A percentile compares a stretch with the other conserved stretches of the same genome.
Evolutionary conservation across 208 protist species (phyloP).

Genomic region (Herpetomonas muscarum): DNA sequence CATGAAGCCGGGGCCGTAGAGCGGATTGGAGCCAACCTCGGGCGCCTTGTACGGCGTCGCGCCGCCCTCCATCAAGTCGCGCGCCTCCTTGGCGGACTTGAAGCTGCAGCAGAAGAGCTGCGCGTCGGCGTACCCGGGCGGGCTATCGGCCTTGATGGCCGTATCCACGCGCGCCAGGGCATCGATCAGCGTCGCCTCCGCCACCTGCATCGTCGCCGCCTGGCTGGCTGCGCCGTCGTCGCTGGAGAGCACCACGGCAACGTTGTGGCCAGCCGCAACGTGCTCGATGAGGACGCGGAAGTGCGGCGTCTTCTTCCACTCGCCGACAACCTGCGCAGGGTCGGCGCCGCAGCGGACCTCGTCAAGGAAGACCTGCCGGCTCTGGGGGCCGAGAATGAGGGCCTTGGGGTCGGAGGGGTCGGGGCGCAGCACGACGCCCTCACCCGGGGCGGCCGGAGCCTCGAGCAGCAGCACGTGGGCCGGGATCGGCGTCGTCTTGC

Average conservation of each 20-base stretch:
- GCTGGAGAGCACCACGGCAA: constrained; percentile 25
- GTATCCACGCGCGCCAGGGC: constrained; percentile 20
- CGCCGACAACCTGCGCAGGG: constrained; percentile 4
- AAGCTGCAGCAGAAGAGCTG: constrained; percentile 32
- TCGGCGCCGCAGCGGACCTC: constrained; percentile 14
- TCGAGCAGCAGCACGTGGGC: background rate
- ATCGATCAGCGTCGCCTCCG: constrained; percentile 22
- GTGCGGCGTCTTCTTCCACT: constrained; percentile 1
- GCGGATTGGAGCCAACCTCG: constrained; percentile 46
- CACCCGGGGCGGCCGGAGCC: background rate
- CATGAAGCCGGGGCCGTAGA: constrained; percentile 52
- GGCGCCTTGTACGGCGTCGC: constrained; percentile 13
- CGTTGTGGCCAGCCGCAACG: constrained; percentile 49
- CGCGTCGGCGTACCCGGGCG: constrained; percentile 35
- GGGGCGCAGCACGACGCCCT: background rate
- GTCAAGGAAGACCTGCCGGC: constrained; percentile 11
- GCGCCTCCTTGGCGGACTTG: constrained; percentile 22
- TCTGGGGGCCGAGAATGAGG: background rate
- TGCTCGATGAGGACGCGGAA: constrained; percentile 17
- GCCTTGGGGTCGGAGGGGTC: background rate
- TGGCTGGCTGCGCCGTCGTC: constrained; percentile 15
- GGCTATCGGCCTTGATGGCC: constrained; percentile 18
- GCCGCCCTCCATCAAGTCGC: constrained; percentile 16
- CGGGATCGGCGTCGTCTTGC: background rate
- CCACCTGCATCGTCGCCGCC: constrained; percentile 10